Evolutionary conservation across 192 early-diverging fungal species (phyloP).

Genomic region (Diversispora epigaea): DNA sequence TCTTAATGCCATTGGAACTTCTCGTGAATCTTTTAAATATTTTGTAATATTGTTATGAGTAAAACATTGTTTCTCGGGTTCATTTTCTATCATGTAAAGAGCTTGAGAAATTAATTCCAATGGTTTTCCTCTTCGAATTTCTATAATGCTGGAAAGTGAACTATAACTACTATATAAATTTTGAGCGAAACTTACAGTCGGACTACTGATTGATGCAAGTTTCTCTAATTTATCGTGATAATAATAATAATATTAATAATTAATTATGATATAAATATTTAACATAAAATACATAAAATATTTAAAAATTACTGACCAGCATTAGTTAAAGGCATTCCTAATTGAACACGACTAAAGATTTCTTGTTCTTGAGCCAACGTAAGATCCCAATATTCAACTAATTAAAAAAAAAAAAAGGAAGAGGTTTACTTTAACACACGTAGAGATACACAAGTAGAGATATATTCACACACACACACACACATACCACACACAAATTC

Average conservation of each 20-base stretch:
- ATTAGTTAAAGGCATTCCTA: conserved; percentile 33
- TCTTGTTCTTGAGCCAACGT: conserved; percentile 29
- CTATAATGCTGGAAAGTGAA: conserved; percentile 3
- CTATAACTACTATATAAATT: not conserved
- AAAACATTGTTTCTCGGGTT: not conserved
- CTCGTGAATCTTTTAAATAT: conserved; percentile 13
- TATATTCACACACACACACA: not conserved
- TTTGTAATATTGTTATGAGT: not conserved
- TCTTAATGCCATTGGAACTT: not conserved
- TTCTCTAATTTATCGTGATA: conserved; percentile 21
- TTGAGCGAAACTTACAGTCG: conserved; percentile 25
- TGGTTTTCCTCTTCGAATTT: conserved; percentile 12
- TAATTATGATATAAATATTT: not conserved
- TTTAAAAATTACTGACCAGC: conserved; percentile 18
- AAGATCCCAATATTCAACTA: conserved; percentile 36
- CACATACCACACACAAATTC: conserved; percentile 34
- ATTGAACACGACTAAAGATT: conserved; percentile 37
- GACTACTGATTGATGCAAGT: conserved; percentile 21
- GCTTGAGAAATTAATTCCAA: conserved; percentile 26
- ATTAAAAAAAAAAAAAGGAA: not conserved
- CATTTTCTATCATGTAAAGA: conserved; percentile 19
- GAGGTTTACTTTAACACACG: not conserved
- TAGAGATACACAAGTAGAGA: too few relatives aligned
- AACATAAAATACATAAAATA: not conserved
- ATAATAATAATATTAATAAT: not conserved